Evolutionary conservation across 176 grass and related monocot species (phyloP), one percentile per base, ranked within the genome.

Genomic region (Cenchrus purpureus): DNA sequence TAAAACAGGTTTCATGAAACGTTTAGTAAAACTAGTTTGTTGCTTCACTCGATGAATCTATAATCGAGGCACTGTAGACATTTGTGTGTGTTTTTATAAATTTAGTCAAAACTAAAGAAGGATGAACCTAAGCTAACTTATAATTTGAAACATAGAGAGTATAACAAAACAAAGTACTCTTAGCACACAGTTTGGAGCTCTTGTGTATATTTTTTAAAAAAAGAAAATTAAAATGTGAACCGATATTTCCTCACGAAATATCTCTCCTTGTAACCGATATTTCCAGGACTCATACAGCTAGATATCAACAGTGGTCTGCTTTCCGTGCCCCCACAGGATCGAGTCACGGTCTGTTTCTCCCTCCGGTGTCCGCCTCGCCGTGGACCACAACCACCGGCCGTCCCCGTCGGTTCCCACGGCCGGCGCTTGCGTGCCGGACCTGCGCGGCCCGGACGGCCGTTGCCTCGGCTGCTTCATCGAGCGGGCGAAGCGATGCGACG

Each of bases 351-450:
- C 62, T 67, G 78, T 67, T 67, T 51, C 57, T 74, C 45, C 17
- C 19, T 25, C 58, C 17, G 19, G 57, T 16, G 82, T 83, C 59
- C 20, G 28, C 61, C 31, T 84, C 60, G 82, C 19, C 49, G 71
- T 25, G 71, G 82, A 84, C 82, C 82, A 76, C 82, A n/a, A 53
- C 52, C 73, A 68, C n/a, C 72, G 8, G 29, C 58, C 44, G 53
- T 77, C 48, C 44, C 56, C 54, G 49, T 53, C 19, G 12, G 54
- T 86, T 10, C 66, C 25, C 76, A 72, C 76, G 13, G 45, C 45
- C 45, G 66, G 67, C 67, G 6, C 12, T 52, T 58, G 75, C 84
- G 74, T 61, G 75, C 65, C 71, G 49, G 82, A 75, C 19, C 57
- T 43, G 65, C 19, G 65, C 48, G 6, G 74, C 7, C 17, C 14